These are phyloP conservation scores for Elsinoe arachidis DNA, from an alignment of 2,329 filamentous ascomycete species.

Conservation along the genomic window DNA sequence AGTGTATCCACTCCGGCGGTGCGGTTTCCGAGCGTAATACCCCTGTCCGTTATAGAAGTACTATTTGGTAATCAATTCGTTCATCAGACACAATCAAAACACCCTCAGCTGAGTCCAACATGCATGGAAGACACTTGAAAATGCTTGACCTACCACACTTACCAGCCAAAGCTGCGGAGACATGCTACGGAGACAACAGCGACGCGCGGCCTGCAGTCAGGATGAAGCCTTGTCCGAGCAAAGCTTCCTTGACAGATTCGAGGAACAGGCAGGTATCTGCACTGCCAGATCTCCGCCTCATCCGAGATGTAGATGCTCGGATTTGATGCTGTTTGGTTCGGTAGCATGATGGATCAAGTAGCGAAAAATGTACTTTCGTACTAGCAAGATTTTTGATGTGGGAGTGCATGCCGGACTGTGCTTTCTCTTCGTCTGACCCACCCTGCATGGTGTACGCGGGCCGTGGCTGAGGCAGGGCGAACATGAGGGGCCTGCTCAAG, in stretches of 20 bases:
- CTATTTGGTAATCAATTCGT: conserved; percentile 6
- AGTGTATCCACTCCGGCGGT: background rate
- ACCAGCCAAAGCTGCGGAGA: background rate
- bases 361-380: background rate
- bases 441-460: background rate
- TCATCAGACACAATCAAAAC: background rate
- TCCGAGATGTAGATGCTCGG: background rate
- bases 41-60: background rate
- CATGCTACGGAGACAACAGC: background rate
- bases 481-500: background rate
- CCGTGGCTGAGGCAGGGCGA: conserved; percentile 5
- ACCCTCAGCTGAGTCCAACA: background rate
- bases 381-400: background rate
- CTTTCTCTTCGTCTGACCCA: background rate
- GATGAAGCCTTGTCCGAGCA: background rate
- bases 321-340: background rate
- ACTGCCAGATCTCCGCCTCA: background rate
- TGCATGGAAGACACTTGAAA: background rate
- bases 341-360: too few relatives aligned
- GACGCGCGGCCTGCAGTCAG: conserved; percentile 1
- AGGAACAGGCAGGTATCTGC: conserved; percentile 10
- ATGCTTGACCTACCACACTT: conserved; percentile 1
- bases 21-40: background rate
- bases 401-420: background rate
- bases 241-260: background rate